phyloP scores from a whole-genome alignment of 2,329 filamentous ascomycete species.

The Zymoseptoria brevis region DNA sequence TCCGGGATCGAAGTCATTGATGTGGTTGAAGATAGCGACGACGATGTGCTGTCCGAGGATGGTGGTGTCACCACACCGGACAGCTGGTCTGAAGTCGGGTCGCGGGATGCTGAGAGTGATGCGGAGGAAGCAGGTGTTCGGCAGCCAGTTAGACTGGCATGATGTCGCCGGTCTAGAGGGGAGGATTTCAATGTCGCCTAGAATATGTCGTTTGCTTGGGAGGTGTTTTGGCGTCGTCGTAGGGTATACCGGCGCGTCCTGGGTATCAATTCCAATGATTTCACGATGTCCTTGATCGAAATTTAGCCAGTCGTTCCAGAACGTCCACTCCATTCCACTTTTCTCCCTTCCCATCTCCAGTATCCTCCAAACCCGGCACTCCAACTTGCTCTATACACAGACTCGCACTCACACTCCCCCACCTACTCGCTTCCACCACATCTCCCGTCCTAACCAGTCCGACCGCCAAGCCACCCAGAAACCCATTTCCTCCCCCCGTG shows the following conservation, averaged over 20 bases:
- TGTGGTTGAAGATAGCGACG: conserved; percentile 27
- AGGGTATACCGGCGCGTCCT: neutral
- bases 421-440: conserved; percentile 64
- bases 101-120: conserved; percentile 29
- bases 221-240: neutral
- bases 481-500: conserved; percentile 89
- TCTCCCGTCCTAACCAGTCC: conserved; percentile 48
- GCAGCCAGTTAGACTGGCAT: neutral
- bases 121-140: conserved; percentile 11
- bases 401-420: conserved; percentile 76
- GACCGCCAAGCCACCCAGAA: conserved; percentile 58
- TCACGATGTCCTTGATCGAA: conserved; percentile 3
- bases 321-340: conserved; percentile 43
- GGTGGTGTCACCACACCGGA: conserved; percentile 30
- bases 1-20: conserved; percentile 25
- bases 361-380: conserved; percentile 52
- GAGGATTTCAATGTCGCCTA: neutral
- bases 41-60: conserved; percentile 29
- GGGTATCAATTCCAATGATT: neutral
- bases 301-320: conserved; percentile 36
- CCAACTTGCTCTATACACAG: conserved; percentile 95
- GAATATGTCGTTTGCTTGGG: neutral
- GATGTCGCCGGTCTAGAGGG: neutral
- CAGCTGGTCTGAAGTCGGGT: conserved; percentile 33
- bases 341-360: conserved; percentile 26